These are phyloP conservation scores for Echria macrotheca DNA, from an alignment of 495 filamentous ascomycete genomes.

Conservation along the genomic window DNA sequence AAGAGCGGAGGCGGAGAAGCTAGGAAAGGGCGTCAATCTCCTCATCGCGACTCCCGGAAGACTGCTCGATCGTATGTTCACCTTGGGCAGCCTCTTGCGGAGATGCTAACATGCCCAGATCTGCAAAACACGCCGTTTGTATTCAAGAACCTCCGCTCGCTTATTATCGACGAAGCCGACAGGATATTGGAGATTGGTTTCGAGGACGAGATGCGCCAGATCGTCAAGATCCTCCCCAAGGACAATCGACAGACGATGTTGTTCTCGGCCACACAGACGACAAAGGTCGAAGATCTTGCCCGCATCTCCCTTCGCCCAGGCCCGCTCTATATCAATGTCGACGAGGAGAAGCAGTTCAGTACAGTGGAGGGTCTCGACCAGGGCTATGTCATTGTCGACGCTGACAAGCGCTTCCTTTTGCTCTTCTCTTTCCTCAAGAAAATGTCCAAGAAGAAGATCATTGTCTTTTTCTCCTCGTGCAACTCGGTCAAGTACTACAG, in stretches of 20 bases:
- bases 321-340: constrained; percentile 93
- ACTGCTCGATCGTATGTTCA: constrained; percentile 64
- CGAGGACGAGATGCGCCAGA: constrained; percentile 96
- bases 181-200: constrained; percentile 95
- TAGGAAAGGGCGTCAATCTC: constrained; percentile 89
- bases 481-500: constrained; percentile 92
- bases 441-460: constrained; percentile 87
- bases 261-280: constrained; percentile 96
- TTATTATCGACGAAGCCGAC: constrained; percentile 91
- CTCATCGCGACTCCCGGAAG: constrained; percentile 91
- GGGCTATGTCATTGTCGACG: constrained; percentile 88
- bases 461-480: constrained; percentile 94
- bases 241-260: constrained; percentile 92
- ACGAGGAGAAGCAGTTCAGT: constrained; percentile 42
- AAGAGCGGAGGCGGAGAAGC: constrained; percentile 87
- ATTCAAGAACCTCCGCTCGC: constrained; percentile 75
- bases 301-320: constrained; percentile 88
- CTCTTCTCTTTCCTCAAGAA: constrained; percentile 95
- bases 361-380: constrained; percentile 93
- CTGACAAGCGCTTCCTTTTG: constrained; percentile 87
- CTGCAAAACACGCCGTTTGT: constrained; percentile 91
- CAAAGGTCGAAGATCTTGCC: constrained; percentile 95
- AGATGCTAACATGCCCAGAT: constrained; percentile 32
- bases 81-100: background rate
- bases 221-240: constrained; percentile 89